Evolutionary conservation across 169 alveolate genomes (phyloP).

Genomic region (Eimeria acervulina): DNA sequence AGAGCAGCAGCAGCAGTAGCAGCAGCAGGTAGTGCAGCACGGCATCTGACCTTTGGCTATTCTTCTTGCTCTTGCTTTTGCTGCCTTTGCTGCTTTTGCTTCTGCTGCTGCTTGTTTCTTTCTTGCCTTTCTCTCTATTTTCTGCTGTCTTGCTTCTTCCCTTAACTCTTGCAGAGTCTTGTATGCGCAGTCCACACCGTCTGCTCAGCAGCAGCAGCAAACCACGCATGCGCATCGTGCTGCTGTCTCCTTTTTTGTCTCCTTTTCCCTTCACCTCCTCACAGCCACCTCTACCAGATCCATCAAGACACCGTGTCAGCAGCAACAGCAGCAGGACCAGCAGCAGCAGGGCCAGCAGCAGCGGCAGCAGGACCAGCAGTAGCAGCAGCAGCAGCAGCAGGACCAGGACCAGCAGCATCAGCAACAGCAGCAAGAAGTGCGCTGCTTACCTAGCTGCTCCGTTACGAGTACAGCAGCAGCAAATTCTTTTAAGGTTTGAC

Average conservation of each 20-base stretch:
- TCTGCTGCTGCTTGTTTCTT: background rate
- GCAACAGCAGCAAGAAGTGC: too few species aligned
- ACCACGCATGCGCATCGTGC: background rate
- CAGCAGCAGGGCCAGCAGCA: too few species aligned
- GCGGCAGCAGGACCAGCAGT: too few species aligned
- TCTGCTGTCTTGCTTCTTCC: background rate
- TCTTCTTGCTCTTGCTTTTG: background rate
- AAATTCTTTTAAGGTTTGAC: constrained; percentile 18
- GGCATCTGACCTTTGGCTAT: background rate
- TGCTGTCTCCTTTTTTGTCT: too few species aligned
- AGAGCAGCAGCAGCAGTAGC: background rate
- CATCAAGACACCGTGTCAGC: too few species aligned
- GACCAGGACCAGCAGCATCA: too few species aligned
- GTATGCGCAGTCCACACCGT: background rate
- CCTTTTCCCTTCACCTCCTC: too few species aligned
- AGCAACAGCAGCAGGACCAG: background rate
- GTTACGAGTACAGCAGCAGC: constrained; percentile 24
- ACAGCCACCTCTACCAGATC: too few species aligned
- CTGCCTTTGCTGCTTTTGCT: background rate
- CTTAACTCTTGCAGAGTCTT: background rate
- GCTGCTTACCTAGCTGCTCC: constrained; percentile 6
- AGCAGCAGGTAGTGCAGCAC: background rate
- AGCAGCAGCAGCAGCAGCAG: too few species aligned
- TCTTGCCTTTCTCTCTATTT: background rate
- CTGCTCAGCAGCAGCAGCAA: constrained; percentile 45